Evolutionary conservation across 352 stramenopile genomes (phyloP).

Genomic region (Pythium myriotylum): DNA sequence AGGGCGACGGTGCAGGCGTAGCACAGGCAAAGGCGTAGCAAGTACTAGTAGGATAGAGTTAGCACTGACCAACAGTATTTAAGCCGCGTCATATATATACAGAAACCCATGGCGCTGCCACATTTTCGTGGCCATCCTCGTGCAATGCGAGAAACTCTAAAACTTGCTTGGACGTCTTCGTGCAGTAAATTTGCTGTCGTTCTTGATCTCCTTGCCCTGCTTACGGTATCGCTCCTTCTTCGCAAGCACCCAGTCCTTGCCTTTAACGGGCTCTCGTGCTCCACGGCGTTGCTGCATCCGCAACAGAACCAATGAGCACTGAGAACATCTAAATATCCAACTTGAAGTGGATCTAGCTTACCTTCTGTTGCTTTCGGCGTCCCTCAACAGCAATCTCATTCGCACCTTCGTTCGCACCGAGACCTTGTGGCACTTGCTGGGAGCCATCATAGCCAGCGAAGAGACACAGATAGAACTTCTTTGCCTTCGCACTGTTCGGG

Average conservation of each 20-base stretch:
- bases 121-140: conserved; percentile 12
- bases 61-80: conserved; percentile 17
- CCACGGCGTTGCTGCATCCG: conserved; percentile 50
- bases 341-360: conserved; percentile 2
- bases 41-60: conserved; percentile 26
- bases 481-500: conserved; percentile 98
- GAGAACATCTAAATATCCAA: conserved; percentile 4
- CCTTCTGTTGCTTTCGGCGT: conserved; percentile 53
- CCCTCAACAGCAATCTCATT: conserved; percentile 68
- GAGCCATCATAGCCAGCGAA: conserved; percentile 93
- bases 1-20: conserved; percentile 15
- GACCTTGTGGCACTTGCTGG: conserved; percentile 80
- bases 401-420: conserved; percentile 61
- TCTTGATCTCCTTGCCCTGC: conserved; percentile 97
- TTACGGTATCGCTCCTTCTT: conserved; percentile 98
- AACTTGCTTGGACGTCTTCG: conserved; percentile 95
- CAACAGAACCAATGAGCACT: neutral
- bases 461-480: conserved; percentile 99
- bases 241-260: conserved; percentile 95
- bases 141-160: conserved; percentile 51
- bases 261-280: conserved; percentile 59
- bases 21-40: conserved; percentile 16
- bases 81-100: conserved; percentile 72
- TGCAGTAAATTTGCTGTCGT: conserved; percentile 98
- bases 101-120: conserved; percentile 10